Percentiles rank a stretch among this genome's conserved stretches.
These are phyloP conservation scores for Cyclotella choctawhatcheeana DNA, from an alignment of 108 stramenopile species.

Conservation along the genomic window DNA sequence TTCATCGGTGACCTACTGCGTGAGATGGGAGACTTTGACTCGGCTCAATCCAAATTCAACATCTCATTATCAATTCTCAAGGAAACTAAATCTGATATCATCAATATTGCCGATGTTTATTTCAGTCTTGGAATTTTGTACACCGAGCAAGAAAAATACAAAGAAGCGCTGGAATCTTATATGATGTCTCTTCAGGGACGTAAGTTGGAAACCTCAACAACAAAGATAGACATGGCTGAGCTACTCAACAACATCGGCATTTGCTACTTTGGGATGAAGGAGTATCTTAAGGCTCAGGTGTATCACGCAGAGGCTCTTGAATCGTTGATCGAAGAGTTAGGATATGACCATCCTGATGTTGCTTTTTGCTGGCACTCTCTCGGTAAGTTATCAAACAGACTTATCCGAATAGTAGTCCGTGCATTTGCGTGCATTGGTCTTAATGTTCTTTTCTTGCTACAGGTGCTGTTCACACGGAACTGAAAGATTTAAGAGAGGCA, in stretches of 20 bases:
- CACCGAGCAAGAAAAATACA: slow-evolving; percentile 48
- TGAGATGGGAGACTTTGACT: slow-evolving; percentile 48
- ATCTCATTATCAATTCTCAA: slow-evolving; percentile 36
- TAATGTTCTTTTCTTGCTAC: neutral
- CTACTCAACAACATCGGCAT: slow-evolving; percentile 55
- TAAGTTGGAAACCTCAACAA: slow-evolving; percentile 25
- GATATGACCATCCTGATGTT: slow-evolving; percentile 49
- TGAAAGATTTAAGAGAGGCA: slow-evolving; percentile 31
- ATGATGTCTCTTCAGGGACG: slow-evolving; percentile 43
- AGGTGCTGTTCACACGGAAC: slow-evolving; percentile 44
- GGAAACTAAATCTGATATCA: slow-evolving; percentile 18
- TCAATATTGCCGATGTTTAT: slow-evolving; percentile 37
- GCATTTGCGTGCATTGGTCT: no score
- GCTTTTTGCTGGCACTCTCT: slow-evolving; percentile 55
- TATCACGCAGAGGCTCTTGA: slow-evolving; percentile 53
- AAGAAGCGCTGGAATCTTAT: slow-evolving; percentile 44
- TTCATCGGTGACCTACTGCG: slow-evolving; percentile 47
- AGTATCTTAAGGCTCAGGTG: slow-evolving; percentile 53
- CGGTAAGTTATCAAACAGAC: no score
- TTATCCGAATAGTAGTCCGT: no score
- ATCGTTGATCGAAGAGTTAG: slow-evolving; percentile 47
- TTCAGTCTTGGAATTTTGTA: slow-evolving; percentile 47
- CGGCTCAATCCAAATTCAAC: slow-evolving; percentile 40
- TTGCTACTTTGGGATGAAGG: slow-evolving; percentile 49
- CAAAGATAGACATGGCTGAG: slow-evolving; percentile 43